Evolutionary conservation across 1,139 yeast species (phyloP).

Genomic region (Geotrichum bryndzae): DNA sequence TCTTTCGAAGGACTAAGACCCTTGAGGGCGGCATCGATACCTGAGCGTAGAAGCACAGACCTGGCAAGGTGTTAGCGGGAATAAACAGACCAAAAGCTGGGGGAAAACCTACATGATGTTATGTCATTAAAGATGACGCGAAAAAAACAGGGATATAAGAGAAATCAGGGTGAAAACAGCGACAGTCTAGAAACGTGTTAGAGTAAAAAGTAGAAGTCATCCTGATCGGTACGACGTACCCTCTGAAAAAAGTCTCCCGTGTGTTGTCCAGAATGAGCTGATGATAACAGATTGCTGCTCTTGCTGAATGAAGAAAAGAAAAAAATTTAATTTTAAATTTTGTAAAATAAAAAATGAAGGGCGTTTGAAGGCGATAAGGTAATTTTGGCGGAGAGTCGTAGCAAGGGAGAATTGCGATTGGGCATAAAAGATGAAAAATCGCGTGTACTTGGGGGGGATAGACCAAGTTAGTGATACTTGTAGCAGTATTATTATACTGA

Average conservation of each 20-base stretch:
- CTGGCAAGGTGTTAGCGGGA: background rate
- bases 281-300: background rate
- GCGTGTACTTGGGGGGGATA: background rate
- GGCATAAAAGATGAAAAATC: background rate
- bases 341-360: too few relatives aligned
- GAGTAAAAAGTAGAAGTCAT: background rate
- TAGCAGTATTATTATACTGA: too few relatives aligned
- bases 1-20: background rate
- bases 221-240: background rate
- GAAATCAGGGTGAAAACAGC: background rate
- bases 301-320: background rate
- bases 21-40: constrained; percentile 1
- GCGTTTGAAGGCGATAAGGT: too few relatives aligned
- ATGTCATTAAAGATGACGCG: background rate
- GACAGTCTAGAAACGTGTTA: background rate
- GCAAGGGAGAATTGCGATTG: background rate
- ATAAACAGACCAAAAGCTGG: too few relatives aligned
- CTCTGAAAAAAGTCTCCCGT: background rate
- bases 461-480: background rate
- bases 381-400: background rate
- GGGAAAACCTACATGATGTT: background rate
- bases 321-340: background rate
- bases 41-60: constrained; percentile 3
- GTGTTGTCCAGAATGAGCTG: background rate
- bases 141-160: background rate